Conservation (phyloP, 2,329 filamentous ascomycete species). For the Akanthomyces lecanii region DNA sequence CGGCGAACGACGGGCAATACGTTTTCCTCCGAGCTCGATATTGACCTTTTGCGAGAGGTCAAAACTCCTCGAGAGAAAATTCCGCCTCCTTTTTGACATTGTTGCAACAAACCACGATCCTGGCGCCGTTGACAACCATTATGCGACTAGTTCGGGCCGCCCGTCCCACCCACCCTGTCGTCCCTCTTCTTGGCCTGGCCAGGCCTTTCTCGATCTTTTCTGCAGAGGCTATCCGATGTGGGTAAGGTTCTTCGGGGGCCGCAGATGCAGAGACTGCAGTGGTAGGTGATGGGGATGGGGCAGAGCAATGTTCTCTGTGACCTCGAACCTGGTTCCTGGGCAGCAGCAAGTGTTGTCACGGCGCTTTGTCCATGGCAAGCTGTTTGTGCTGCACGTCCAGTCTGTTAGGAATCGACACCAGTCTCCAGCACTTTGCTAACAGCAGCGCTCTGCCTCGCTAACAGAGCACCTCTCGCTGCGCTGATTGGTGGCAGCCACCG, state of each 20-base stretch:
- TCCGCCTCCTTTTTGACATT: neutral
- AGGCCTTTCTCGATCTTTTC: constrained; percentile 9
- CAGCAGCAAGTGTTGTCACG: neutral
- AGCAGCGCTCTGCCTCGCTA: neutral
- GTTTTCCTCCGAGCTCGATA: neutral
- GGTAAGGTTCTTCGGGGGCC: neutral
- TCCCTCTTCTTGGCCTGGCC: neutral
- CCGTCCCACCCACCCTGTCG: constrained; percentile 14
- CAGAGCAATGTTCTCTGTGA: neutral
- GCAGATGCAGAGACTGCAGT: neutral
- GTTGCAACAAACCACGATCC: neutral
- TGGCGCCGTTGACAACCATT: neutral
- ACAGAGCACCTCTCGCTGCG: neutral
- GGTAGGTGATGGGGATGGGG: neutral
- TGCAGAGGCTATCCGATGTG: constrained; percentile 2
- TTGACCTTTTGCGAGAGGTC: neutral
- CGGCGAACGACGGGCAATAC: neutral
- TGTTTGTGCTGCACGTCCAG: neutral
- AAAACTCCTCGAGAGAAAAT: neutral
- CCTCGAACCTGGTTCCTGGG: neutral
- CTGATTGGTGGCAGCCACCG: neutral
- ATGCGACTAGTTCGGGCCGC: constrained; percentile 6
- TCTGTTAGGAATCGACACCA: neutral
- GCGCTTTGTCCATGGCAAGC: neutral
- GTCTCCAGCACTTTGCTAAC: neutral